A percentile compares a stretch with the other conserved stretches of the same genome.
phyloP scores from a whole-genome alignment of 768 basidiomycete species.

The Amanita exitialis region DNA sequence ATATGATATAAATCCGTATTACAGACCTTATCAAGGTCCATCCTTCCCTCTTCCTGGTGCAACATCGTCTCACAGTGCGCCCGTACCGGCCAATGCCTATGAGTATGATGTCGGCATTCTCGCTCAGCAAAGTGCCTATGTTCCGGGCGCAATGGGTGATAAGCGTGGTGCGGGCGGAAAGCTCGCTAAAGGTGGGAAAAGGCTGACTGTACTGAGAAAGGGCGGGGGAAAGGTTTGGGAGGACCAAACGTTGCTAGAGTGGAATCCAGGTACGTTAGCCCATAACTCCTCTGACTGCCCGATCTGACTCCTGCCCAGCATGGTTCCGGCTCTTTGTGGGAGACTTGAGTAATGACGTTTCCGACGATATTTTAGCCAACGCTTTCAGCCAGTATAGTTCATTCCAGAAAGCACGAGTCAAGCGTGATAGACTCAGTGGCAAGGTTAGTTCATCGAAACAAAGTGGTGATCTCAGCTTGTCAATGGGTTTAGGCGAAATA shows the following conservation, averaged over 20 bases:
- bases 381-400: slow-evolving; percentile 92
- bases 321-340: slow-evolving; percentile 99
- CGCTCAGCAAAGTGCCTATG: slow-evolving; percentile 87
- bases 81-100: slow-evolving; percentile 83
- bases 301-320: slow-evolving; percentile 33
- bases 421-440: slow-evolving; percentile 86
- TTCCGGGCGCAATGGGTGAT: slow-evolving; percentile 85
- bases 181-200: slow-evolving; percentile 82
- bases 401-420: slow-evolving; percentile 92
- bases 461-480: background rate
- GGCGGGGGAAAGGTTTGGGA: slow-evolving; percentile 98
- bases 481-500: slow-evolving; percentile 66
- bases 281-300: background rate
- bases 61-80: slow-evolving; percentile 61
- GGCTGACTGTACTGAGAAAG: slow-evolving; percentile 89
- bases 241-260: slow-evolving; percentile 92
- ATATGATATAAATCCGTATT: slow-evolving; percentile 70
- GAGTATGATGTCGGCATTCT: slow-evolving; percentile 89
- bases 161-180: slow-evolving; percentile 81
- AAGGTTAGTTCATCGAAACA: slow-evolving; percentile 47
- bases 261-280: slow-evolving; percentile 79
- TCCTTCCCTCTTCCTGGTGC: slow-evolving; percentile 57
- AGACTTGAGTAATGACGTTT: slow-evolving; percentile 96
- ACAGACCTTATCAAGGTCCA: slow-evolving; percentile 71
- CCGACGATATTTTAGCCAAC: slow-evolving; percentile 86